Percentiles rank a stretch among this genome's conserved stretches.
Evolutionary conservation across 2,329 filamentous ascomycete species (phyloP).

Genomic region (Fusarium xylarioides): DNA sequence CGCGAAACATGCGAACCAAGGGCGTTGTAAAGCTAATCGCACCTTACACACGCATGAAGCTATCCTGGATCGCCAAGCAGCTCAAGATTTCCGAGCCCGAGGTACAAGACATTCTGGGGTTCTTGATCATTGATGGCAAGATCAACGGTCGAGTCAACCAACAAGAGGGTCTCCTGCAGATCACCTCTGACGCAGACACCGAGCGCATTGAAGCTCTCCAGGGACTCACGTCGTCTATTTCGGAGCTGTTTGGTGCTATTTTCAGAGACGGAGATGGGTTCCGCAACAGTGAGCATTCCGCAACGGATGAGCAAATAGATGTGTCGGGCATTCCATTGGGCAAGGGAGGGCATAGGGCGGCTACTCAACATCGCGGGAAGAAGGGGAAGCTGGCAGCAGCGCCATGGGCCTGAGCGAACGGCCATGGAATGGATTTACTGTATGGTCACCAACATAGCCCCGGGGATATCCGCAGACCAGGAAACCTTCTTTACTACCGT

Average conservation of each 20-base stretch:
- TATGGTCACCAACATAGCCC: not conserved
- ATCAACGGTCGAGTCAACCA: slow-evolving; percentile 91
- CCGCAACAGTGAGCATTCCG: slow-evolving; percentile 43
- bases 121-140: slow-evolving; percentile 89
- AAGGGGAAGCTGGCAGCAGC: slow-evolving; percentile 31
- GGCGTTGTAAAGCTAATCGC: slow-evolving; percentile 92
- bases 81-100: slow-evolving; percentile 86
- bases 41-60: slow-evolving; percentile 91
- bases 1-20: slow-evolving; percentile 97
- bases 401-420: slow-evolving; percentile 22
- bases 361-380: slow-evolving; percentile 26
- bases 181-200: slow-evolving; percentile 76
- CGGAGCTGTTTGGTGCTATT: slow-evolving; percentile 73
- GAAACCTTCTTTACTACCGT: not conserved
- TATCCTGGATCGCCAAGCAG: slow-evolving; percentile 86
- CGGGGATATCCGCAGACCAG: not conserved
- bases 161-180: slow-evolving; percentile 82
- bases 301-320: slow-evolving; percentile 46
- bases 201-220: slow-evolving; percentile 78
- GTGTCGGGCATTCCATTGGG: slow-evolving; percentile 35
- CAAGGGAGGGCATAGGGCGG: slow-evolving; percentile 11
- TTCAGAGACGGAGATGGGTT: slow-evolving; percentile 83
- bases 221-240: slow-evolving; percentile 76
- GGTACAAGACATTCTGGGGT: slow-evolving; percentile 94
- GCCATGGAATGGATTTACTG: not conserved